Evolutionary conservation across 192 early-diverging fungal genomes (phyloP).

Genomic region (Linnemannia elongata): DNA sequence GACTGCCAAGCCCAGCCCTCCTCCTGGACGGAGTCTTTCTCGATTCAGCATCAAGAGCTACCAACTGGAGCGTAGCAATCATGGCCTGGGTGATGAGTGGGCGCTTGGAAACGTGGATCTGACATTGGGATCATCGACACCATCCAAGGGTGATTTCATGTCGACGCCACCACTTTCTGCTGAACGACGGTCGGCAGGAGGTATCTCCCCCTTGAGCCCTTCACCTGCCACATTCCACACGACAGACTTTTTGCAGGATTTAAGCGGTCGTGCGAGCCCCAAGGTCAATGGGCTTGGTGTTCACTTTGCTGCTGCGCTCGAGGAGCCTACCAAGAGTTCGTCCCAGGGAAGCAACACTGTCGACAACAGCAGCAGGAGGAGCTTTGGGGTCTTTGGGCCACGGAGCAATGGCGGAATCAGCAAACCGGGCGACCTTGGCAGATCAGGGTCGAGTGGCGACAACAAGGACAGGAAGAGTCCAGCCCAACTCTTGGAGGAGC

Average conservation of each 20-base stretch:
- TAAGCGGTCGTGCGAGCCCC: neutral
- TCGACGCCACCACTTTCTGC: slow-evolving; percentile 20
- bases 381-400: slow-evolving; percentile 1
- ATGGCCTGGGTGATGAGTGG: slow-evolving; percentile 39
- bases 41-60: slow-evolving; percentile 54
- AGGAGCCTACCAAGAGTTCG: neutral
- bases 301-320: neutral
- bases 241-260: slow-evolving; percentile 12
- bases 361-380: slow-evolving; percentile 12
- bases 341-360: slow-evolving; percentile 10
- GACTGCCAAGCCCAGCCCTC: slow-evolving; percentile 3
- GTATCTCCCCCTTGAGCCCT: slow-evolving; percentile 1
- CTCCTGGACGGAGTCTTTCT: slow-evolving; percentile 12
- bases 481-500: neutral
- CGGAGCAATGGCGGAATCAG: neutral
- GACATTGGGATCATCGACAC: neutral
- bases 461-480: neutral
- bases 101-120: slow-evolving; percentile 8
- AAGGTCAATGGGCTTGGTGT: neutral
- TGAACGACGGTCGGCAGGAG: slow-evolving; percentile 6
- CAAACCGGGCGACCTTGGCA: neutral
- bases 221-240: neutral
- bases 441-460: neutral
- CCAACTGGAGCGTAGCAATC: slow-evolving; percentile 29
- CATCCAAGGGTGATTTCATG: neutral